Conservation (phyloP, 768 basidiomycete genomes). For the Phanerodontia chrysosporium region DNA sequence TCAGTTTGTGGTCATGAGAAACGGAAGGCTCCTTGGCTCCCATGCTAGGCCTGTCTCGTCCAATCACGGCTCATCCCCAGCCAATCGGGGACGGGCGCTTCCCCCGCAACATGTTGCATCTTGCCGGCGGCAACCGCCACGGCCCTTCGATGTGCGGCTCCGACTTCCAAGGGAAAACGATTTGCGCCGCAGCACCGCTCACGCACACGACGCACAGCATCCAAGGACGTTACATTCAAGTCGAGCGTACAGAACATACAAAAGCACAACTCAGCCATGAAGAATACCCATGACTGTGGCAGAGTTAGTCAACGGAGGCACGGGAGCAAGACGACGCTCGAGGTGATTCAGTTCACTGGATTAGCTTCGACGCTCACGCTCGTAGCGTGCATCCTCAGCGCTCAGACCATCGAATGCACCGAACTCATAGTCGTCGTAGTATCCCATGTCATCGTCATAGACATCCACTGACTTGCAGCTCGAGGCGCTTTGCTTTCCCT, state of each 20-base stretch:
- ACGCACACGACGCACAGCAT: not conserved
- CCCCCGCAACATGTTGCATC: not conserved
- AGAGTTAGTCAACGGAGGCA: too few species aligned
- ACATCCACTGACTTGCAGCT: not conserved
- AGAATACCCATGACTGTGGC: too few species aligned
- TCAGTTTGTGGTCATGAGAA: not conserved
- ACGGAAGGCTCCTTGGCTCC: not conserved
- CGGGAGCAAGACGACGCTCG: too few species aligned
- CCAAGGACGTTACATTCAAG: not conserved
- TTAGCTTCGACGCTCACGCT: too few species aligned
- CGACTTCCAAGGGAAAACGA: not conserved
- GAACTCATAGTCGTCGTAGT: too few species aligned
- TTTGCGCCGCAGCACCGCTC: not conserved
- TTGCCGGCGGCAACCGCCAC: slow-evolving; percentile 1
- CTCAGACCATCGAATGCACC: too few species aligned
- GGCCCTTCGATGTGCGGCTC: not conserved
- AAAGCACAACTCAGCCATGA: not conserved
- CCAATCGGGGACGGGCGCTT: not conserved
- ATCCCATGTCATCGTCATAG: not conserved
- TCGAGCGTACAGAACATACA: not conserved
- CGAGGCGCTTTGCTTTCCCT: too few species aligned
- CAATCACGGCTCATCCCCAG: not conserved
- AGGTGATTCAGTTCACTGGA: too few species aligned
- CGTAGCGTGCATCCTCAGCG: too few species aligned
- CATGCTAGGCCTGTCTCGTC: slow-evolving; percentile 4